Evolutionary conservation across 1,139 yeast genomes (phyloP).

Genomic region (Debaryomyces nepalensis): DNA sequence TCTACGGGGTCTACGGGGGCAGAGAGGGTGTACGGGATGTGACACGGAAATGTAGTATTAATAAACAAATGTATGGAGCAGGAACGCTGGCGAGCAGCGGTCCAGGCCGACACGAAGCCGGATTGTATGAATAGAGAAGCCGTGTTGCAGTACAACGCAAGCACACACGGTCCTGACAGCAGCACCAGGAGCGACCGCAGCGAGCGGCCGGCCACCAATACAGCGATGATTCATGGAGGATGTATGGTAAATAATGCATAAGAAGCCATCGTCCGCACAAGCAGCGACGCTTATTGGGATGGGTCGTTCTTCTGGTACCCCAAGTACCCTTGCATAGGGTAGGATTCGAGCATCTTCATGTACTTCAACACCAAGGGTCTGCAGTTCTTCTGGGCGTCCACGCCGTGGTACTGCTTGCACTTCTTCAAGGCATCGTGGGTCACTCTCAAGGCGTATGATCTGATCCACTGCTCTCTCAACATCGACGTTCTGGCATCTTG

Average conservation of each 20-base stretch:
- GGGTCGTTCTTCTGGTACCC: slow-evolving; percentile 90
- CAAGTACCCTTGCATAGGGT: slow-evolving; percentile 71
- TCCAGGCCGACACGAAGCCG: neutral
- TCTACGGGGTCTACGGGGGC: neutral
- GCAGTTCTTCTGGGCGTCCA: slow-evolving; percentile 75
- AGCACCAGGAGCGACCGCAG: too few species aligned
- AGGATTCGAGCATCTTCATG: slow-evolving; percentile 72
- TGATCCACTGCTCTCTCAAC: slow-evolving; percentile 81
- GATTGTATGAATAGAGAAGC: slow-evolving; percentile 2
- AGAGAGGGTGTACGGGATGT: neutral
- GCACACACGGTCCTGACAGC: too few species aligned
- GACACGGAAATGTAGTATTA: slow-evolving; percentile 8
- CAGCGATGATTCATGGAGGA: slow-evolving; percentile 4
- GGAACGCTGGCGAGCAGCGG: neutral
- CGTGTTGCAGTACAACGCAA: too few species aligned
- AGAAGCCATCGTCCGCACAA: slow-evolving; percentile 6
- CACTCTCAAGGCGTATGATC: slow-evolving; percentile 67
- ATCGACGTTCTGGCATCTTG: slow-evolving; percentile 76
- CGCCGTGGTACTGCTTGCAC: slow-evolving; percentile 76
- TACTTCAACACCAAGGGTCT: slow-evolving; percentile 70
- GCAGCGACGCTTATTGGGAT: slow-evolving; percentile 50
- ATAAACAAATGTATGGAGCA: slow-evolving; percentile 6
- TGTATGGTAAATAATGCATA: slow-evolving; percentile 9
- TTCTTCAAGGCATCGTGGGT: slow-evolving; percentile 76
- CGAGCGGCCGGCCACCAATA: neutral